These are phyloP conservation scores for Halocafeteria seosinensis DNA, from an alignment of 108 stramenopile genomes.

Conservation along the genomic window DNA sequence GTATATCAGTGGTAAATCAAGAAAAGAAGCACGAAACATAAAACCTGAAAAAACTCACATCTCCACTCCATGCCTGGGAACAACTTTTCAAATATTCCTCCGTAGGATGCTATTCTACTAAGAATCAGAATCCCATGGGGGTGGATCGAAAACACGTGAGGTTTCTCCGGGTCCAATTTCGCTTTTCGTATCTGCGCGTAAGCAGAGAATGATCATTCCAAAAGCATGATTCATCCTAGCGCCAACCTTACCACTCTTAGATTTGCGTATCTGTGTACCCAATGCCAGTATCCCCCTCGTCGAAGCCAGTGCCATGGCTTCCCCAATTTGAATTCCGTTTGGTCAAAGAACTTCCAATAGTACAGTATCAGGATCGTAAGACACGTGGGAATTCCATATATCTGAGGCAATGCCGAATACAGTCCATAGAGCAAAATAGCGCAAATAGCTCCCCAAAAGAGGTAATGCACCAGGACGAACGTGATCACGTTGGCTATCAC, in stretches of 20 bases:
- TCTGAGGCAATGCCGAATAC: too few relatives aligned
- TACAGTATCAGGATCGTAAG: not conserved
- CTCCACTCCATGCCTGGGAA: constrained; percentile 4
- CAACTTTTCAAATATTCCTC: not conserved
- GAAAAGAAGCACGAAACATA: too few relatives aligned
- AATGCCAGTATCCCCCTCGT: not conserved
- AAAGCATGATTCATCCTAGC: too few relatives aligned
- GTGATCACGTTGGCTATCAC: too few relatives aligned
- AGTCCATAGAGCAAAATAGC: not conserved
- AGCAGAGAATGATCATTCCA: too few relatives aligned
- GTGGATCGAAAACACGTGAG: not conserved
- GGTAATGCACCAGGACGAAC: not conserved
- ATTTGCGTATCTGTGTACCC: not conserved
- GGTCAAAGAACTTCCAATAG: not conserved
- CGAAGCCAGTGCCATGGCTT: not conserved
- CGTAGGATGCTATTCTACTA: not conserved
- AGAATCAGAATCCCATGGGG: constrained; percentile 2
- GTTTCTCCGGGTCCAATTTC: not conserved
- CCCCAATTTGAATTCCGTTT: not conserved
- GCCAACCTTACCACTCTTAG: too few relatives aligned
- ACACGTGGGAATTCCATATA: too few relatives aligned
- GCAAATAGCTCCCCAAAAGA: not conserved
- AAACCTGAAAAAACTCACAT: too few relatives aligned
- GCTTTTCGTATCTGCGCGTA: not conserved
- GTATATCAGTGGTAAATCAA: too few relatives aligned